phyloP scores from a whole-genome alignment of 352 stramenopile species.

The Phytophthora ohioensis region DNA sequence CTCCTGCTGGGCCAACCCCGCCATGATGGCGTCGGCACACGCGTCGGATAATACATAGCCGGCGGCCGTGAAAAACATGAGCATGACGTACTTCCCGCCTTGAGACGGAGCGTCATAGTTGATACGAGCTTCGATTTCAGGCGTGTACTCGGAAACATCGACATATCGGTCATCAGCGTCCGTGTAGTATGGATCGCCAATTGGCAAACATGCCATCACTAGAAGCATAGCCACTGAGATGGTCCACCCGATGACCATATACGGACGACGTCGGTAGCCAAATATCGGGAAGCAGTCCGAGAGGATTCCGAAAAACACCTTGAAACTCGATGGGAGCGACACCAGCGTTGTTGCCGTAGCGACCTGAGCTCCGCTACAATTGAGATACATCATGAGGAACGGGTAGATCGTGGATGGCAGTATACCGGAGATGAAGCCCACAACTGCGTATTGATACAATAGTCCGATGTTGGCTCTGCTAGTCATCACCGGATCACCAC shows the following conservation, averaged over 20 bases:
- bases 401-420: slow-evolving; percentile 48
- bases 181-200: slow-evolving; percentile 57
- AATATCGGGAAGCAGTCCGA: slow-evolving; percentile 66
- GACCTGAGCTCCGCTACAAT: slow-evolving; percentile 43
- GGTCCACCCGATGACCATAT: slow-evolving; percentile 65
- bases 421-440: slow-evolving; percentile 51
- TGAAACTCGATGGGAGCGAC: slow-evolving; percentile 59
- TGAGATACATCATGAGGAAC: slow-evolving; percentile 58
- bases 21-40: slow-evolving; percentile 57
- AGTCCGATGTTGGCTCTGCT: slow-evolving; percentile 43
- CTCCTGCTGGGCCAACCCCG: slow-evolving; percentile 63
- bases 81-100: slow-evolving; percentile 47
- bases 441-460: slow-evolving; percentile 50
- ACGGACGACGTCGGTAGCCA: slow-evolving; percentile 58
- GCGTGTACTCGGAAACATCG: slow-evolving; percentile 38
- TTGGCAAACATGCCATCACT: slow-evolving; percentile 49
- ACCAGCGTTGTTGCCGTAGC: slow-evolving; percentile 50
- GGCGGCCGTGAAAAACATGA: slow-evolving; percentile 57
- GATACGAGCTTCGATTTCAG: slow-evolving; percentile 39
- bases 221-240: slow-evolving; percentile 51
- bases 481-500: slow-evolving; percentile 43
- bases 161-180: slow-evolving; percentile 38
- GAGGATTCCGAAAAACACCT: slow-evolving; percentile 67
- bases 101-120: slow-evolving; percentile 48
- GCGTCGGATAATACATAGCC: slow-evolving; percentile 60